Evolutionary conservation across 306 rosid species (phyloP).

Genomic region (Cajanus cajan): DNA sequence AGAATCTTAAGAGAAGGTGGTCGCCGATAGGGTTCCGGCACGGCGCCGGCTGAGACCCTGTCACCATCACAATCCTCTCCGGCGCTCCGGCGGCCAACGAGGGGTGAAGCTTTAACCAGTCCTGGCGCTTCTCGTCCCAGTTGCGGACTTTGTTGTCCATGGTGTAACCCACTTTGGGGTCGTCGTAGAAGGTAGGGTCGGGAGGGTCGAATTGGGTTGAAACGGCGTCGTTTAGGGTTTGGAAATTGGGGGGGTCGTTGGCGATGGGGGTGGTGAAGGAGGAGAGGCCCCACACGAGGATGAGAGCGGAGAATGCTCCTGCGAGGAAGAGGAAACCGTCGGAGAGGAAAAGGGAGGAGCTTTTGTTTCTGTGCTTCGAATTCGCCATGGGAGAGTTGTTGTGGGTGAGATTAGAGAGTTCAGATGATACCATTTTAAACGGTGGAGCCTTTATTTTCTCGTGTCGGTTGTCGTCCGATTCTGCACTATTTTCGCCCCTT

Average conservation of each 20-base stretch:
- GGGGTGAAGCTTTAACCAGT: conserved; percentile 65
- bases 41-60: conserved; percentile 77
- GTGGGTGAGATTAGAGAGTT: conserved; percentile 7
- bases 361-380: conserved; percentile 38
- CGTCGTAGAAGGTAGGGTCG: conserved; percentile 63
- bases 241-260: neutral
- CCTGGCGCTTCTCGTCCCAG: conserved; percentile 73
- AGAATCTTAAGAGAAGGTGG: conserved; percentile 57
- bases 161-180: conserved; percentile 57
- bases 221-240: neutral
- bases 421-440: conserved; percentile 47
- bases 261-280: conserved; percentile 44
- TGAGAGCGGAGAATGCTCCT: conserved; percentile 58
- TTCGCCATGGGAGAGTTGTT: conserved; percentile 48
- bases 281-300: conserved; percentile 59
- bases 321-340: conserved; percentile 56
- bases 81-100: conserved; percentile 40
- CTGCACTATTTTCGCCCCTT: too few species aligned
- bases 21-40: conserved; percentile 79
- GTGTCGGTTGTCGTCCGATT: too few species aligned
- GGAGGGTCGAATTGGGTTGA: conserved; percentile 40
- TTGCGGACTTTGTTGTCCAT: conserved; percentile 45
- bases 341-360: conserved; percentile 42
- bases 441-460: too few species aligned
- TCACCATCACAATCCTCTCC: conserved; percentile 45